phyloP scores from a whole-genome alignment of 176 grass and related monocot species.

The Juncus effusus region DNA sequence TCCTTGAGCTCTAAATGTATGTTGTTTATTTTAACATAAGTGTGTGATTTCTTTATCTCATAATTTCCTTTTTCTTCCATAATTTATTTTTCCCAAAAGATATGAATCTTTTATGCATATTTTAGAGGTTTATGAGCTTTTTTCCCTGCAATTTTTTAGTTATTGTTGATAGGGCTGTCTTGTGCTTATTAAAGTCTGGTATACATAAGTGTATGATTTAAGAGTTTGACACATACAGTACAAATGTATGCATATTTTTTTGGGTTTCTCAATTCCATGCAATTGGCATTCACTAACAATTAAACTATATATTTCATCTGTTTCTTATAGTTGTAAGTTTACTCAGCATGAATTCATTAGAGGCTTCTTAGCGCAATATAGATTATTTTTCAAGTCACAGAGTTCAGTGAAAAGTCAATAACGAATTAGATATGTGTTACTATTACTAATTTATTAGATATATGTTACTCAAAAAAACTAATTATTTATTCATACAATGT shows the following conservation, averaged over 20 bases:
- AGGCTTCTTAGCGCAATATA: no score
- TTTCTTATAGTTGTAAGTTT: no score
- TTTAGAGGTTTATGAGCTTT: no score
- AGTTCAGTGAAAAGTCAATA: no score
- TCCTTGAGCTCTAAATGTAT: slow-evolving; percentile 23
- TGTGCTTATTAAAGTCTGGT: not conserved
- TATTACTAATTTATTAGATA: no score
- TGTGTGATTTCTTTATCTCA: not conserved
- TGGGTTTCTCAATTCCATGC: not conserved
- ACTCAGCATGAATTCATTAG: no score
- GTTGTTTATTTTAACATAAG: slow-evolving; percentile 18
- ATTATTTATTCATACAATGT: no score
- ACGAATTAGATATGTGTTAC: no score
- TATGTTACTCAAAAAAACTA: no score
- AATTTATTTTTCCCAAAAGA: not conserved
- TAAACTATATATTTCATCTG: no score
- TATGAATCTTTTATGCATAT: not conserved
- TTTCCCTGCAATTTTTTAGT: no score
- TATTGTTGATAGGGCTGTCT: slow-evolving; percentile 1
- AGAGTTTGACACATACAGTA: not conserved
- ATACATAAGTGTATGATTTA: not conserved
- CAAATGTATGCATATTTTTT: slow-evolving; percentile 6
- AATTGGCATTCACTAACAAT: not conserved
- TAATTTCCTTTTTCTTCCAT: not conserved
- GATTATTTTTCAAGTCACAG: no score